Base-by-base conservation (phyloP, 768 basidiomycete genomes). In the Termitomyces sp. region DNA sequence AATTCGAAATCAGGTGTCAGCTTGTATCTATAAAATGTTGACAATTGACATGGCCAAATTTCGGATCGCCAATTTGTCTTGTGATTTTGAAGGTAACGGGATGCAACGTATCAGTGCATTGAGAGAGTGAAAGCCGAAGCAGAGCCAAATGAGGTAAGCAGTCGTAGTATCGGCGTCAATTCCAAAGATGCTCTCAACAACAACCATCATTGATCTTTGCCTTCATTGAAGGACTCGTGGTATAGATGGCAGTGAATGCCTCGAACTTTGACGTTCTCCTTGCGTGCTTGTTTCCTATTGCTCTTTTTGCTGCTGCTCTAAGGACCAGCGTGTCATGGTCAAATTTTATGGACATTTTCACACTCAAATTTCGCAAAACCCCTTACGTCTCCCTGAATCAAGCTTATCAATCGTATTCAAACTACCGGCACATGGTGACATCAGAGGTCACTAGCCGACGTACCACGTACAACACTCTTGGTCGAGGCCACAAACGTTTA, bases 401-500 rank as follows among this genome's bases (percentile, higher is more conserved):
- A 12, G 80, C 82, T 0, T 70, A 73, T 48, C 63, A 68, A 23
- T 73, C 80, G 0, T 84, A 78, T 60, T 63, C 67, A 0, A 71
- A 70, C 19, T 85, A 83, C 62, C 66, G 63, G 3, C 61, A 62
- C 31, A 67, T 82, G 2, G 73, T 81, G 6, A 58, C 60, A n/a
- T 55, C 60, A 23, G 83, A 84, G 55, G 64, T 79, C 0, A 49
- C 66, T 3, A 62, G 63, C 3, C 79, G 81, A 70, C 75, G 73
- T 31, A 58, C 60, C 0, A 74, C 79, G 0, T 84, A 82, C 57
- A 62, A 62, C 7, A 68, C 71, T n/a, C 69, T 82, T 33, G 69
- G 73, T 17, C 71, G 80, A 5, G 65, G 65, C 0, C 77, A 81
- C 62, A 82, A 77, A 62, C 75, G 76, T 9, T 63, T 83, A 4